Evolutionary conservation across 495 filamentous ascomycete species (phyloP), one percentile per base, ranked within the genome.

Genomic region (Lepraria neglecta): DNA sequence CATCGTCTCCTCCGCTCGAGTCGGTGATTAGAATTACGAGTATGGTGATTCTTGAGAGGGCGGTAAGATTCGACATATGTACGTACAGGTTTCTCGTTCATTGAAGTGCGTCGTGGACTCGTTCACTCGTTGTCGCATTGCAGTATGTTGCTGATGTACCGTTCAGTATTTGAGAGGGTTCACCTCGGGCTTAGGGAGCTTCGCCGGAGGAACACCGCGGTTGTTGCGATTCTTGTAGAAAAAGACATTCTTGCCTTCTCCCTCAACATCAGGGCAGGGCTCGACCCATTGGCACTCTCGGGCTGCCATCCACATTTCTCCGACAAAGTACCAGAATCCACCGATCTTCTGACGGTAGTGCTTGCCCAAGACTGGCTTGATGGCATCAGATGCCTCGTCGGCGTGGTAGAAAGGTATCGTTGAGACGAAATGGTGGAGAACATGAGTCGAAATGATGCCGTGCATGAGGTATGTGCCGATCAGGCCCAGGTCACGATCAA

Each of bases 141-240:
- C 30, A 6, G 19, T 24, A 40, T 6, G 30, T 30, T 17, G 17
- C 44, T 2, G 28, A 19, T 14, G 14, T 12, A 31, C 38, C 51
- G 12, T 58, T 55, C 27, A 51, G 35, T 46, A 48, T 54, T 61
- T 15, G 17, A 56, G 43, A 43, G 62, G 19, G n/a, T 28, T 7
- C 62, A 78, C 66, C 11, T 21, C 30, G 19, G 51, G 51, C 31
- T 35, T 24, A 10, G 51, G 31, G 15, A 54, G 51, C 73, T 84
- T 83, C 66, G 74, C 56, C 6, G 89, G 88, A 67, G 80, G 77
- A 53, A 81, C 71, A 54, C 89, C 89, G 24, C 89, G 71, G 19
- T 84, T 84, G 74, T 96, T 97, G 64, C 80, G 78, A 79, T 84
- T 84, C 61, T 80, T 74, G 77, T 69, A 84, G 74, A 84, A 84